A percentile compares a stretch with the other conserved stretches of the same genome.
Conservation (phyloP, 305 asterid species). For the Fraxinus greggii region DNA sequence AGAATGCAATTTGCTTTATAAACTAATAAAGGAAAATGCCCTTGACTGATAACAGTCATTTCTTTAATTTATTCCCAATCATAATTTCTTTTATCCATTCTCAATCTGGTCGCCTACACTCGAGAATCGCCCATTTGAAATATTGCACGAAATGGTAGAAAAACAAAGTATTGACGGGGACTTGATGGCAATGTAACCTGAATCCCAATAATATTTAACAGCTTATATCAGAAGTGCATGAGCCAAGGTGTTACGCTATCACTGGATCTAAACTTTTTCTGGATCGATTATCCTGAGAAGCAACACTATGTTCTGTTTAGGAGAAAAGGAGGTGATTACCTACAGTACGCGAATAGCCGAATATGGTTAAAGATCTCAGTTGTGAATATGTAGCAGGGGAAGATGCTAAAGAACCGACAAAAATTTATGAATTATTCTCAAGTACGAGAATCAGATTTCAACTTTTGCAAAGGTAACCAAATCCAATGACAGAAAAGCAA, state of each 20-base stretch:
- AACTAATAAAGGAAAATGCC: background rate
- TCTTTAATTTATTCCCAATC: background rate
- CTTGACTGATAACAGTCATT: background rate
- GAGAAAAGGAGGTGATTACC: background rate
- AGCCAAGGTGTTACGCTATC: background rate
- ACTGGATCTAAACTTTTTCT: background rate
- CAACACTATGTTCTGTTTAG: background rate
- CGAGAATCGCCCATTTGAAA: background rate
- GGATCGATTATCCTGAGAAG: background rate
- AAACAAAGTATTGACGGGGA: background rate
- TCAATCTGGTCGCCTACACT: background rate
- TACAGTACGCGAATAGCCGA: background rate
- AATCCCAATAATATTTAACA: background rate
- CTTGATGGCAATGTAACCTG: background rate
- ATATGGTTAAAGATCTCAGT: background rate
- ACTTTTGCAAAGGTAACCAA: conserved; percentile 9
- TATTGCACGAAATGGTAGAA: background rate
- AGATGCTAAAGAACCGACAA: conserved; percentile 13
- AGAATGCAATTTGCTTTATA: background rate
- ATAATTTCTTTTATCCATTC: background rate
- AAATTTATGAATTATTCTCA: conserved; percentile 26
- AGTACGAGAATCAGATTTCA: conserved; percentile 17
- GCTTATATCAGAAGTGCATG: background rate
- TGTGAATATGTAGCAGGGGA: background rate
- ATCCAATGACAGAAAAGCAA: background rate